Percentiles rank a stretch among this genome's conserved stretches.
These are phyloP conservation scores for Taiwanofungus camphoratus DNA, from an alignment of 1,284 basidiomycete genomes.

Conservation along the genomic window DNA sequence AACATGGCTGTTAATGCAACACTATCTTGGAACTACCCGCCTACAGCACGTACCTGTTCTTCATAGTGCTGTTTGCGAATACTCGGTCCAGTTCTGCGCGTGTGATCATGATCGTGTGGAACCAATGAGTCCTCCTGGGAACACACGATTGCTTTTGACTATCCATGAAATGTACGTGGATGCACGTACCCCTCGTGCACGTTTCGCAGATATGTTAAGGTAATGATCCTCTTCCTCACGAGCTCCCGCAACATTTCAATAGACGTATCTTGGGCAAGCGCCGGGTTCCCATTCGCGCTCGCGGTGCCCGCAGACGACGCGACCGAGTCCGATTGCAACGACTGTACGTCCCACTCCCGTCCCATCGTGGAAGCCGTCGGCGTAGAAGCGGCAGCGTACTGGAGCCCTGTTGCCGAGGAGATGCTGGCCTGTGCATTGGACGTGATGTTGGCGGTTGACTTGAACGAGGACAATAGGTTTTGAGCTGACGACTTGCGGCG, in stretches of 20 bases:
- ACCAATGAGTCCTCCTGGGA: slow-evolving; percentile 74
- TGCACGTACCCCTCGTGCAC: slow-evolving; percentile 80
- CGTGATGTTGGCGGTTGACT: slow-evolving; percentile 26
- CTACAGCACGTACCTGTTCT: slow-evolving; percentile 54
- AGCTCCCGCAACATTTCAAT: slow-evolving; percentile 72
- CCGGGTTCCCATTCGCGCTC: slow-evolving; percentile 32
- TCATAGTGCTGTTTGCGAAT: slow-evolving; percentile 72
- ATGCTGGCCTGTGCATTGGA: slow-evolving; percentile 14
- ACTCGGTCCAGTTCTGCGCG: slow-evolving; percentile 64
- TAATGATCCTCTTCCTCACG: slow-evolving; percentile 78
- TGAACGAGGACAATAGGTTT: slow-evolving; percentile 76
- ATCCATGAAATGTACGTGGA: too few species aligned
- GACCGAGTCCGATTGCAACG: slow-evolving; percentile 26
- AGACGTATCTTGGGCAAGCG: slow-evolving; percentile 54
- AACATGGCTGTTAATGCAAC: slow-evolving; percentile 6
- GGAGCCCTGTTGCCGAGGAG: slow-evolving; percentile 21
- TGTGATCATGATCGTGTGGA: slow-evolving; percentile 79
- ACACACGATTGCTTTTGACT: slow-evolving; percentile 11
- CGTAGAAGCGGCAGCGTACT: slow-evolving; percentile 28
- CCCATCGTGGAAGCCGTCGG: slow-evolving; percentile 31
- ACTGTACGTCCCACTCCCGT: slow-evolving; percentile 68
- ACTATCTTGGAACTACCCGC: slow-evolving; percentile 5
- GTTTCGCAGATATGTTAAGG: slow-evolving; percentile 76
- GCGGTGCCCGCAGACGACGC: slow-evolving; percentile 15
- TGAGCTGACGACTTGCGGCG: slow-evolving; percentile 81